These are phyloP conservation scores for Backusella luteola DNA, from an alignment of 192 early-diverging fungal species.

Conservation along the genomic window DNA sequence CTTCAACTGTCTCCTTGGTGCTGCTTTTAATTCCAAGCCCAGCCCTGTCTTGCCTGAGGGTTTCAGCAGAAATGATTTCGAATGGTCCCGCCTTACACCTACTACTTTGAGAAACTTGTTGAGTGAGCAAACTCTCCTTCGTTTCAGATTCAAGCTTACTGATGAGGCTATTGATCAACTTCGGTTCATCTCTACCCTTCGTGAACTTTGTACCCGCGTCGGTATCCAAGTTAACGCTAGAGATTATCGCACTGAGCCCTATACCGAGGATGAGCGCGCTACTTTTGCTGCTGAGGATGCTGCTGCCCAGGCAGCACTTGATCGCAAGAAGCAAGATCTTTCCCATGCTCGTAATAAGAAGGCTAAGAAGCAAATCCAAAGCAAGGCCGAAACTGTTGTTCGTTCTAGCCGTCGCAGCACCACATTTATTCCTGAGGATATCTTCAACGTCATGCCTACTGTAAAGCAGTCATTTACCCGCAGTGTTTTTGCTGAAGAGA, in stretches of 20 bases:
- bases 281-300: slow-evolving; percentile 38
- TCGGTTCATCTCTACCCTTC: slow-evolving; percentile 65
- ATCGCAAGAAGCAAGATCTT: slow-evolving; percentile 11
- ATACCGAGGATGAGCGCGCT: slow-evolving; percentile 30
- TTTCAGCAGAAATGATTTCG: slow-evolving; percentile 26
- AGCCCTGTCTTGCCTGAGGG: slow-evolving; percentile 43
- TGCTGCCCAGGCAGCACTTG: slow-evolving; percentile 30
- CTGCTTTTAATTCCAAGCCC: slow-evolving; percentile 56
- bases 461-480: slow-evolving; percentile 68
- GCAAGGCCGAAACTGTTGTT: not conserved
- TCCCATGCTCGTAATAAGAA: slow-evolving; percentile 23
- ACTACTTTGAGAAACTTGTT: slow-evolving; percentile 56
- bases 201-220: slow-evolving; percentile 79
- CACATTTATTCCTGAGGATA: slow-evolving; percentile 63
- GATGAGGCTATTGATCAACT: slow-evolving; percentile 48
- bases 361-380: slow-evolving; percentile 19
- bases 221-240: slow-evolving; percentile 85
- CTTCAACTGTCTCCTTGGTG: slow-evolving; percentile 77
- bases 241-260: slow-evolving; percentile 64
- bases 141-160: slow-evolving; percentile 76
- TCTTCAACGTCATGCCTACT: slow-evolving; percentile 70
- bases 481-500: slow-evolving; percentile 83
- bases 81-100: slow-evolving; percentile 65
- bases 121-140: slow-evolving; percentile 57
- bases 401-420: slow-evolving; percentile 37